Evolutionary conservation across 805 yeast species (phyloP).

Genomic region (Candida ponderosae): DNA sequence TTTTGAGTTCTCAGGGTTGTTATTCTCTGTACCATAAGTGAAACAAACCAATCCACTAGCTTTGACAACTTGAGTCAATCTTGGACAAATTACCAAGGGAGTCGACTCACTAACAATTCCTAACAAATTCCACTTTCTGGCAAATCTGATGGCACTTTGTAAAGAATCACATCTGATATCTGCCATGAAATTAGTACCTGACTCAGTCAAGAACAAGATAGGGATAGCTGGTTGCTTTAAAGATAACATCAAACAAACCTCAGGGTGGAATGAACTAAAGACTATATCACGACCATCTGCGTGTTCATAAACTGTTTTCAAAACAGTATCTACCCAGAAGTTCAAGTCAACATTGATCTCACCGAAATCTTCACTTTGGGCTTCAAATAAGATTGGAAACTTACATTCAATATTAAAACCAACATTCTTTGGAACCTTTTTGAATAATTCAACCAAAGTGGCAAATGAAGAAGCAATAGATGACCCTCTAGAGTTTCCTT

Average conservation of each 20-base stretch:
- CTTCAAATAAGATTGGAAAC: slow-evolving; percentile 93
- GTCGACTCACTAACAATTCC: slow-evolving; percentile 89
- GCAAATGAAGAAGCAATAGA: slow-evolving; percentile 90
- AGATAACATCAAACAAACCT: slow-evolving; percentile 75
- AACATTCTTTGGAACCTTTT: slow-evolving; percentile 70
- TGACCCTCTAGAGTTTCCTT: slow-evolving; percentile 87
- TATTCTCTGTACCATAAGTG: slow-evolving; percentile 81
- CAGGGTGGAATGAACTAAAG: slow-evolving; percentile 93
- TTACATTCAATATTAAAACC: slow-evolving; percentile 95
- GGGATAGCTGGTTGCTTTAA: slow-evolving; percentile 93
- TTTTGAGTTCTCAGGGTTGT: slow-evolving; percentile 75
- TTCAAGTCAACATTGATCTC: slow-evolving; percentile 77
- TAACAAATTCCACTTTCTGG: slow-evolving; percentile 81
- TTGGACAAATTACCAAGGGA: slow-evolving; percentile 82
- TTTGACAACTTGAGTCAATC: slow-evolving; percentile 86
- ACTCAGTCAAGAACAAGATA: slow-evolving; percentile 80
- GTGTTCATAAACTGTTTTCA: slow-evolving; percentile 71
- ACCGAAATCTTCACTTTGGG: slow-evolving; percentile 83
- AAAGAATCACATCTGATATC: slow-evolving; percentile 82
- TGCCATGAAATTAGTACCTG: slow-evolving; percentile 81
- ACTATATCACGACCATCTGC: slow-evolving; percentile 77
- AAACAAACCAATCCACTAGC: slow-evolving; percentile 88
- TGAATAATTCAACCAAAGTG: slow-evolving; percentile 76
- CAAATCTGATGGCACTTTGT: slow-evolving; percentile 87
- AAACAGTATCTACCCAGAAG: slow-evolving; percentile 80